Percentiles rank a stretch among this genome's conserved stretches.
Evolutionary conservation across 2,329 filamentous ascomycete genomes (phyloP).

Genomic region (Colletotrichum sp.): DNA sequence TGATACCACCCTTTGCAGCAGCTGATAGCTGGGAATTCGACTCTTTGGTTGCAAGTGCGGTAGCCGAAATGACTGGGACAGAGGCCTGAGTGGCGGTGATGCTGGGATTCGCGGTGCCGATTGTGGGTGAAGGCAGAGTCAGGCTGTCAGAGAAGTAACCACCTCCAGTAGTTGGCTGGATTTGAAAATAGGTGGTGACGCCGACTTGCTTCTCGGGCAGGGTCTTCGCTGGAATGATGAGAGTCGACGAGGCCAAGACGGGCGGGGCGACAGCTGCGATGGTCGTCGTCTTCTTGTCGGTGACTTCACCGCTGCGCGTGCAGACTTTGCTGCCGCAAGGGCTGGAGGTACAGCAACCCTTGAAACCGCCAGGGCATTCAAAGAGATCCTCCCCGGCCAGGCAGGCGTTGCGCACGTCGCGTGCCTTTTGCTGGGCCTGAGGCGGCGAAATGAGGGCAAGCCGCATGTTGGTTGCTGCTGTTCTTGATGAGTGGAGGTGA

Average conservation of each 20-base stretch:
- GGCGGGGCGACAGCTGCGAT: conserved; percentile 11
- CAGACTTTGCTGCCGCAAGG: conserved; percentile 38
- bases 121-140: not conserved
- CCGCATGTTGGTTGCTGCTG: not conserved
- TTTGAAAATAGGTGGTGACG: not conserved
- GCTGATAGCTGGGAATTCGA: not conserved
- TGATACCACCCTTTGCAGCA: not conserved
- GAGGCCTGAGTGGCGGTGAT: not conserved
- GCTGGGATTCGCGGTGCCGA: not conserved
- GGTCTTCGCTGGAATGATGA: not conserved
- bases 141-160: conserved; percentile 1
- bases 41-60: not conserved
- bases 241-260: not conserved
- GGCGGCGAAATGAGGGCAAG: not conserved
- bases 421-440: not conserved
- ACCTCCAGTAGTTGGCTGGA: not conserved
- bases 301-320: conserved; percentile 30
- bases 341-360: conserved; percentile 50
- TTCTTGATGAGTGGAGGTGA: not conserved
- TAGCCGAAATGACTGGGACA: not conserved
- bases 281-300: not conserved
- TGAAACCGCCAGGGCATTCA: conserved; percentile 37
- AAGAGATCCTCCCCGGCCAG: conserved; percentile 37
- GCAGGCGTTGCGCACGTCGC: conserved; percentile 27
- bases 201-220: not conserved